phyloP scores from a whole-genome alignment of 106 monocot genomes.

The Acorus gramineus region DNA sequence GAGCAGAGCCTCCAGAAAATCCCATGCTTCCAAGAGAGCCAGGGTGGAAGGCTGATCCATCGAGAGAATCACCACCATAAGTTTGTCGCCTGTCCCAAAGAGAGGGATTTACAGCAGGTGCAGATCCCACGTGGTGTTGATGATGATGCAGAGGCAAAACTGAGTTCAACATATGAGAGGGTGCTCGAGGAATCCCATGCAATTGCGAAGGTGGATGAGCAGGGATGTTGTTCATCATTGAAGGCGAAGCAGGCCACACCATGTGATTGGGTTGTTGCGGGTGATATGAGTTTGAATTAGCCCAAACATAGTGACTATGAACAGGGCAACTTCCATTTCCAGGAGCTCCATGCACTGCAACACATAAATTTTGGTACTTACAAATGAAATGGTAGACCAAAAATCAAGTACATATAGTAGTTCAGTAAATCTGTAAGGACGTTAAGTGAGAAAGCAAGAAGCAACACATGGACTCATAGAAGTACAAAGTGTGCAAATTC shows the following conservation, averaged over 20 bases:
- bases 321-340: constrained; percentile 57
- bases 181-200: constrained; percentile 27
- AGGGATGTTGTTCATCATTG: constrained; percentile 34
- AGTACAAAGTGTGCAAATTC: neutral
- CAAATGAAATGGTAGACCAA: neutral
- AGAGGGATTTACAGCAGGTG: constrained; percentile 28
- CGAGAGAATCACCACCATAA: constrained; percentile 9
- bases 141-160: constrained; percentile 21
- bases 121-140: constrained; percentile 28
- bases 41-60: constrained; percentile 18
- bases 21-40: constrained; percentile 27
- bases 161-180: constrained; percentile 24
- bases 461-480: too few species aligned
- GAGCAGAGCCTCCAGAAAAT: constrained; percentile 11
- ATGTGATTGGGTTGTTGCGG: constrained; percentile 20
- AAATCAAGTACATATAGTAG: too few species aligned
- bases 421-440: too few species aligned
- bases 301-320: constrained; percentile 62
- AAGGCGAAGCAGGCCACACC: constrained; percentile 50
- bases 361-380: neutral
- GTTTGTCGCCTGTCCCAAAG: constrained; percentile 25
- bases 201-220: constrained; percentile 22
- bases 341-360: constrained; percentile 33
- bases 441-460: too few species aligned
- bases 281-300: constrained; percentile 34